Percentiles rank a stretch among this genome's conserved stretches.
phyloP scores from a whole-genome alignment of 345 rosid species.

The Aurinia saxatilis region DNA sequence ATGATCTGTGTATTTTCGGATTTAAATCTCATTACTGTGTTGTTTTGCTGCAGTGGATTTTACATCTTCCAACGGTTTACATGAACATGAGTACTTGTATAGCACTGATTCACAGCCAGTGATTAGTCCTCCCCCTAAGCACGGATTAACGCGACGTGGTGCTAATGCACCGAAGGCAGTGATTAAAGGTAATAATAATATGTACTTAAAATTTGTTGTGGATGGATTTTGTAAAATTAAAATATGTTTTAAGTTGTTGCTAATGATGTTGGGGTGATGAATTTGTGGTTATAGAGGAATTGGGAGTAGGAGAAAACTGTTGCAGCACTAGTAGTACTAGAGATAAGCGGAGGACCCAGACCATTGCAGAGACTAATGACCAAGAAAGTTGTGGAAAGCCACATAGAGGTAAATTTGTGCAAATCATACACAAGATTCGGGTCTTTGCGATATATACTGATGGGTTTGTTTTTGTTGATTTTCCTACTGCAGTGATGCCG shows the following conservation, averaged over 20 bases:
- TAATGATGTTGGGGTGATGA: background rate
- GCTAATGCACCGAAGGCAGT: slow-evolving; percentile 11
- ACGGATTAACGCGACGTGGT: background rate
- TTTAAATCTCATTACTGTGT: slow-evolving; percentile 7
- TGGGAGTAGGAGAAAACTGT: slow-evolving; percentile 30
- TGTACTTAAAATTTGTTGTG: background rate
- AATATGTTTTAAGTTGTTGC: slow-evolving; percentile 3
- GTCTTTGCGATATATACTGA: background rate
- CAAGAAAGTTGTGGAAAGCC: slow-evolving; percentile 38
- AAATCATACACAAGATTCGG: background rate
- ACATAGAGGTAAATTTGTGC: slow-evolving; percentile 36
- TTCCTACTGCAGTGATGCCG: slow-evolving; percentile 48
- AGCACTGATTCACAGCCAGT: background rate
- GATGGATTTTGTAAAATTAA: background rate
- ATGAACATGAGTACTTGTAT: slow-evolving; percentile 22
- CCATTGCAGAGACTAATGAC: slow-evolving; percentile 28
- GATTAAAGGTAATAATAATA: slow-evolving; percentile 30
- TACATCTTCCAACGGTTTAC: slow-evolving; percentile 37
- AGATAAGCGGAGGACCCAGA: slow-evolving; percentile 36
- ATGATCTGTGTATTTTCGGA: background rate
- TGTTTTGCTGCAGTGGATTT: slow-evolving; percentile 29
- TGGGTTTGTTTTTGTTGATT: slow-evolving; percentile 10
- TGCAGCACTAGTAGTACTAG: slow-evolving; percentile 40
- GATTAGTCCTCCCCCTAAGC: background rate
- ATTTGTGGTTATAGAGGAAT: background rate